A percentile compares a stretch with the other conserved stretches of the same genome.
These are phyloP conservation scores for Magnusiomyces suaveolens DNA, from an alignment of 1,139 yeast genomes.

Conservation along the genomic window DNA sequence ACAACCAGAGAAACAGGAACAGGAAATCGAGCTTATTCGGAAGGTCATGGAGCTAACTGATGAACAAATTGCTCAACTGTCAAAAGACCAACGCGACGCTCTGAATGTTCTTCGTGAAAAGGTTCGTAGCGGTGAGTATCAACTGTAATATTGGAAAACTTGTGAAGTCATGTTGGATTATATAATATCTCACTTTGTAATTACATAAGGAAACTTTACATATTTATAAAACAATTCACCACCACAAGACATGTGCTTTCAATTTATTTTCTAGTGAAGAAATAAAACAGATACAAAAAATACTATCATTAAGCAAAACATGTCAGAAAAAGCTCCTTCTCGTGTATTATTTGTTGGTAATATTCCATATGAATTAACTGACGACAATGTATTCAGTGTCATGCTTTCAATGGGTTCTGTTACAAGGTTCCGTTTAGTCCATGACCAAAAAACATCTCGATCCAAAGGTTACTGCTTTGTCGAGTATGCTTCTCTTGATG, in stretches of 20 bases:
- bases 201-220: not conserved
- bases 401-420: conserved; percentile 73
- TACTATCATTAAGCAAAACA: not conserved
- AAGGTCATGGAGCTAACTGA: conserved; percentile 51
- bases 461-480: conserved; percentile 77
- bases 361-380: conserved; percentile 71
- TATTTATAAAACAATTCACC: not conserved
- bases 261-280: too few relatives aligned
- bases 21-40: conserved; percentile 35
- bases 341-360: conserved; percentile 52
- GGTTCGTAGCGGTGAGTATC: conserved; percentile 26
- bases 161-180: not conserved
- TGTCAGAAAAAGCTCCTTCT: conserved; percentile 29
- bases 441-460: conserved; percentile 70
- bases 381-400: conserved; percentile 72
- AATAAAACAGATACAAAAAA: too few relatives aligned
- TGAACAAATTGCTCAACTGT: conserved; percentile 51
- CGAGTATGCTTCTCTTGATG: conserved; percentile 52
- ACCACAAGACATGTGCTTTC: not conserved
- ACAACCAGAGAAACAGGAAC: not conserved
- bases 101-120: conserved; percentile 24
- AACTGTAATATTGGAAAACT: conserved; percentile 9
- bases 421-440: conserved; percentile 52
- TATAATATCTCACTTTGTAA: not conserved
- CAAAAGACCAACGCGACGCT: conserved; percentile 44